phyloP scores from a whole-genome alignment of 2,329 filamentous ascomycete genomes.

The Colletotrichum tanaceti region DNA sequence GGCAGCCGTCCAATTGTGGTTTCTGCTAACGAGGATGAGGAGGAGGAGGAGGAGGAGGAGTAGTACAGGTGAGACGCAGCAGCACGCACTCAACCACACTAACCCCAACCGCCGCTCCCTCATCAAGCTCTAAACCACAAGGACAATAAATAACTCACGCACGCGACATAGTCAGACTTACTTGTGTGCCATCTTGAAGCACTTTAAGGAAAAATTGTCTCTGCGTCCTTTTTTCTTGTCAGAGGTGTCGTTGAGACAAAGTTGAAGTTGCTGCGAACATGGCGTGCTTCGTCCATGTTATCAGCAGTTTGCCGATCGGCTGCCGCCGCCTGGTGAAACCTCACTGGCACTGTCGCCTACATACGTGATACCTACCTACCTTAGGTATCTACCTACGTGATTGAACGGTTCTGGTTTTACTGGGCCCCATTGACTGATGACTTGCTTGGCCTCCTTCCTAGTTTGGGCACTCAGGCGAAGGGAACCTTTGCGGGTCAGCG shows the following conservation, averaged over 20 bases:
- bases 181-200: conserved; percentile 35
- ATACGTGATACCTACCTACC: too few relatives aligned
- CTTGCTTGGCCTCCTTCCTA: conserved; percentile 32
- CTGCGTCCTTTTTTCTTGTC: conserved; percentile 23
- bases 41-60: conserved; percentile 1
- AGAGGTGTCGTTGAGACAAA: conserved; percentile 38
- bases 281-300: conserved; percentile 39
- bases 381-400: conserved; percentile 4
- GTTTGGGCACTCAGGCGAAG: conserved; percentile 27
- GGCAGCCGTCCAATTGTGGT: background rate
- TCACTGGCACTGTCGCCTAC: conserved; percentile 16
- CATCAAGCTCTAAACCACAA: conserved; percentile 9
- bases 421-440: background rate
- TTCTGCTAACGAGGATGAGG: background rate
- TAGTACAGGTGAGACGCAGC: too few relatives aligned
- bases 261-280: conserved; percentile 29
- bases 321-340: conserved; percentile 26
- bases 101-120: conserved; percentile 13
- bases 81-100: conserved; percentile 34
- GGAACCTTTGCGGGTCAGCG: conserved; percentile 29
- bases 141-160: background rate
- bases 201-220: conserved; percentile 19
- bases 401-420: conserved; percentile 2
- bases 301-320: conserved; percentile 39
- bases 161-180: conserved; percentile 15